Conservation (phyloP, 495 filamentous ascomycete species). For the Penicillium waksmanii region DNA sequence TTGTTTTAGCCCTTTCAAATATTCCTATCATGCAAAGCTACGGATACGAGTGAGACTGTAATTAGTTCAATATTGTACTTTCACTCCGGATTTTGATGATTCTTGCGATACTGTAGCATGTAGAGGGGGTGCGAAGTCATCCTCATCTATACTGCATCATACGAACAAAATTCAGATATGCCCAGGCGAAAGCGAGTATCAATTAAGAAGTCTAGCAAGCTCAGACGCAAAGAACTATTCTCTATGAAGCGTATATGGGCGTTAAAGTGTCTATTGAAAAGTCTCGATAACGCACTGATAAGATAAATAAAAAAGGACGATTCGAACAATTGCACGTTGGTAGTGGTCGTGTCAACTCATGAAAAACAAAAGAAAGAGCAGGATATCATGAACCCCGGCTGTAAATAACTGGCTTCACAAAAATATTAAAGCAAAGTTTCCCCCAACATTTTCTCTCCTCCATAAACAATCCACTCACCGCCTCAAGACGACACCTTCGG, state of each 20-base stretch:
- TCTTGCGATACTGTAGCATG: too few relatives aligned
- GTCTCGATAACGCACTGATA: neutral
- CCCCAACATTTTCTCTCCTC: slow-evolving; percentile 7
- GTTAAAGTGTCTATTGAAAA: neutral
- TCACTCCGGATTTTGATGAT: neutral
- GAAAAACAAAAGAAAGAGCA: slow-evolving; percentile 20
- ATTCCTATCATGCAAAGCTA: neutral
- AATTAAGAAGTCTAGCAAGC: neutral
- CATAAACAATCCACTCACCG: slow-evolving; percentile 1
- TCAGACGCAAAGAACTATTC: neutral
- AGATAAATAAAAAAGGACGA: slow-evolving; percentile 15
- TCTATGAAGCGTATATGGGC: neutral
- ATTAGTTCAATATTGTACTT: neutral
- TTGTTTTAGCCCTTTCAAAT: neutral
- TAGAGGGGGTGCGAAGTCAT: too few relatives aligned
- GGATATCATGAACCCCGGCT: slow-evolving; percentile 27
- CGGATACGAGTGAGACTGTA: neutral
- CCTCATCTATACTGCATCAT: too few relatives aligned
- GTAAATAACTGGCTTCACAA: slow-evolving; percentile 27
- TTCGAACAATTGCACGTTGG: slow-evolving; percentile 22
- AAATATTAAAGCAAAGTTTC: slow-evolving; percentile 12
- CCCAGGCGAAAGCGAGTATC: too few relatives aligned
- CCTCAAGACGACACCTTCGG: slow-evolving; percentile 66
- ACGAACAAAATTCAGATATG: too few relatives aligned
- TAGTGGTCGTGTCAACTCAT: slow-evolving; percentile 36